Percentiles rank a stretch among this genome's conserved stretches.
These are phyloP conservation scores for Thalassiosira ordinaria DNA, from an alignment of 352 stramenopile species.

Conservation along the genomic window DNA sequence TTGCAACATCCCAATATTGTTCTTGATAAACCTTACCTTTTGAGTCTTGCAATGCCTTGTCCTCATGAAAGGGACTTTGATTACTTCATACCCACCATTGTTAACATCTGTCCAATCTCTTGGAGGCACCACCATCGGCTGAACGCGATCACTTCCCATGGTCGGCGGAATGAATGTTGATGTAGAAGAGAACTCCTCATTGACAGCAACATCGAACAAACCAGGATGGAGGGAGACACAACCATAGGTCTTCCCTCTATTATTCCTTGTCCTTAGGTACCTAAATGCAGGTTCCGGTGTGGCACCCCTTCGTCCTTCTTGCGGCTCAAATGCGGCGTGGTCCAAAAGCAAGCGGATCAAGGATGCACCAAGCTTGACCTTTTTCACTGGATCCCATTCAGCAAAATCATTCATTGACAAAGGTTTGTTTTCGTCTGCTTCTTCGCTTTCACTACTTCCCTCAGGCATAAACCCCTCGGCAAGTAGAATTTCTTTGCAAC, in stretches of 20 bases:
- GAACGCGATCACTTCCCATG: conserved; percentile 85
- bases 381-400: conserved; percentile 89
- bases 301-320: conserved; percentile 38
- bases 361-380: conserved; percentile 89
- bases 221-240: conserved; percentile 68
- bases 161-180: conserved; percentile 34
- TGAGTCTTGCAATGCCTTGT: conserved; percentile 84
- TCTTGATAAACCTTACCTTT: conserved; percentile 50
- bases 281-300: conserved; percentile 64
- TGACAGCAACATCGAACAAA: conserved; percentile 64
- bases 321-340: conserved; percentile 55
- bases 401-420: conserved; percentile 64
- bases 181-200: conserved; percentile 69
- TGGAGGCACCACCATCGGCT: conserved; percentile 96
- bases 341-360: conserved; percentile 80
- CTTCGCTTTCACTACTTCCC: conserved; percentile 69
- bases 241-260: conserved; percentile 33
- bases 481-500: conserved; percentile 56
- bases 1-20: neutral
- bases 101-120: conserved; percentile 90
- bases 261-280: conserved; percentile 47
- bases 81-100: conserved; percentile 92
- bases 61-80: conserved; percentile 93
- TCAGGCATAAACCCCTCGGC: conserved; percentile 49
- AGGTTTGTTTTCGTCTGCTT: neutral